Evolutionary conservation across 352 stramenopile species (phyloP), one percentile per base, ranked within the genome.

Genomic region (Pseudoperonospora humuli): DNA sequence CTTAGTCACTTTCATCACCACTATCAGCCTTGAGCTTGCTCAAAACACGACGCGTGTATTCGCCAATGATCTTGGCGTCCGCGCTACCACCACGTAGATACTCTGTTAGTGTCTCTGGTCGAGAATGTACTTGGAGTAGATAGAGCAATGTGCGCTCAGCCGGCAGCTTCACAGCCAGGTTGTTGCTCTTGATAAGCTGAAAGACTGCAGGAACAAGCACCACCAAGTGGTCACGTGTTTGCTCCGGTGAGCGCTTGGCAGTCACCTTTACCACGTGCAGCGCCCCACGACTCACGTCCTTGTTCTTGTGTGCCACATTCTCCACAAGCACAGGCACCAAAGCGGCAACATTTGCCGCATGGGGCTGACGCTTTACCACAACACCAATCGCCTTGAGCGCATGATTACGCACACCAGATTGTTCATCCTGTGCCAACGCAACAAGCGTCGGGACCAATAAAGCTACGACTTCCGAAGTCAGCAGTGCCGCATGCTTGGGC

Each of bases 71-170:
- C 56, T 93, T 93, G 54, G 69, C 76, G 39, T 90, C 74, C 2
- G 59, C 62, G 42, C 42, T 49, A 34, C 79, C 59, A n/a, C 50
- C 58, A n/a, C 61, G 64, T 32, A 84, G 48, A 39, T 86, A 95
- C 34, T 84, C 70, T 14, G 64, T 49, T 24, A 89, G 65, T n/a
- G 83, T 91, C 44, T 89, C 79, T 0, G 84, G 74, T 1, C 81
- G 79, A 29, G 78, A 69, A 36, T 90, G 75, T 34, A 94, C 75
- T 38, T 95, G 79, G 14, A 95, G 67, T 59, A 95, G 34, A 41
- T 95, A 93, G 17, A 95, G 53, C 52, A 95, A 57, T 37, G 83
- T 75, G 23, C 84, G 75, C 48, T 95, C 84, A 26, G 83, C 82
- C 9, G 75, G 73, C 39, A 93, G 54, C 67, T 95, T 95, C 38